Base-by-base conservation (phyloP, 306 rosid genomes). In the Cicer cuneatum region DNA sequence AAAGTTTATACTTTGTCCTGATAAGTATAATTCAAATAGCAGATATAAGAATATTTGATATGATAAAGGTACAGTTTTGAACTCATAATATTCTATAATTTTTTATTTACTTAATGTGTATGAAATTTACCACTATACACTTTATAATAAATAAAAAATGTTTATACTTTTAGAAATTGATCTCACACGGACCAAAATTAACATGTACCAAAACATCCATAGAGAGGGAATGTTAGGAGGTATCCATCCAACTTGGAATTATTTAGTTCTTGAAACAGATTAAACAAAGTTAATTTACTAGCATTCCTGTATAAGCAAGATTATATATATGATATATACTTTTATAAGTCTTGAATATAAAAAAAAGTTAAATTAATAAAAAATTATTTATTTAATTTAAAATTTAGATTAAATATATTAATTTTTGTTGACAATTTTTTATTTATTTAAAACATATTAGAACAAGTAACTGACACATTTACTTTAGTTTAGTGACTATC, bases 201-300 rank as follows among this genome's bases (percentile, higher is more conserved):
- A 66, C 41, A 60, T 73, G 72, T 38, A 65, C 80, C 66, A 68
- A 69, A 69, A 54, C 45, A 53, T 49, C 46, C 56, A 75, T 11
- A 69, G 69, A 75, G 38, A 69, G n/a, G 71, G 82, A 75, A 75
- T 65, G 52, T 79, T 10, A 54, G 72, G 78, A 74, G 53, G 60
- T 51, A 61, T 60, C 58, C 72, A 38, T 74, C 10, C 11, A 68
- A 59, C 13, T 43, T 38, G 16, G 46, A 75, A 71, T 71, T 37
- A 51, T 80, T 61, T 66, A 51, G 14, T 51, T n/a, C 72, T 40
- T 0, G 21, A 67, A 82, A 51, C 16, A 71, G 71, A 57, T 42
- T 71, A 69, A 71, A 38, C 59, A 45, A 59, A 75, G 15, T 64
- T 33, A 40, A 53, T 39, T 66, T 60, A 69, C 24, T 51, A 16